Evolutionary conservation across 148 eudicot genomes (phyloP), one percentile per base, ranked within the genome.

Genomic region (Selenicereus undatus): DNA sequence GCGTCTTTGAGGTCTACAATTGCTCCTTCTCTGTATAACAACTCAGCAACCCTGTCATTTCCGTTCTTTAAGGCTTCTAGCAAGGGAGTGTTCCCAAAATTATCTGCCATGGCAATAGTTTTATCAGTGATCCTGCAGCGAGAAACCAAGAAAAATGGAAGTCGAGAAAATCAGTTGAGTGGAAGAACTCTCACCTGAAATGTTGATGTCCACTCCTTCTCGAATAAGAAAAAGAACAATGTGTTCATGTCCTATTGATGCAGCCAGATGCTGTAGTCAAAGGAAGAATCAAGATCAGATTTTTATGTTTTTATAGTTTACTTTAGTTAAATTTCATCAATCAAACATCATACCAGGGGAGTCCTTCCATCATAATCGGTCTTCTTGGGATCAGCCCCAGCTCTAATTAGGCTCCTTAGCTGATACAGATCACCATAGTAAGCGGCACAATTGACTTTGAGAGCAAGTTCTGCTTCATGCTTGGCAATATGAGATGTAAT

Each of bases 401-500:
- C 91, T 80, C 92, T 87, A 36, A 96, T 82, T 66, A 91, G 81
- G 81, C 83, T 81, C 85, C 91, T 96, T 18, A 96, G 88, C 78
- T 94, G 98, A 88, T 87, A 81, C 36, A 94, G 76, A 80, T 96
- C 98, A 16, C 97, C 98, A 74, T 89, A 82, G 83, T 83, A 91
- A 82, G 97, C 97, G 76, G 95, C 90, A 86, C 82, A 89, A 76
- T 94, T 96, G 70, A 96, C 98, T 85, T 86, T 92, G 64, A 91
- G 83, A 79, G 99, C 98, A 90, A 96, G 97, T 85, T 94, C 99
- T 39, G 99, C 93, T 81, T 96, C 99, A 82, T 94, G 95, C 82
- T 89, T 91, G 48, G 81, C 94, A 50, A 96, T 89, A 82, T 91
- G 99, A 83, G 90, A 87, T 35, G 90, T 82, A 73, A 96, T 92